phyloP scores from a whole-genome alignment of 148 eudicot genomes.

The Rhododendron griersonianum region DNA sequence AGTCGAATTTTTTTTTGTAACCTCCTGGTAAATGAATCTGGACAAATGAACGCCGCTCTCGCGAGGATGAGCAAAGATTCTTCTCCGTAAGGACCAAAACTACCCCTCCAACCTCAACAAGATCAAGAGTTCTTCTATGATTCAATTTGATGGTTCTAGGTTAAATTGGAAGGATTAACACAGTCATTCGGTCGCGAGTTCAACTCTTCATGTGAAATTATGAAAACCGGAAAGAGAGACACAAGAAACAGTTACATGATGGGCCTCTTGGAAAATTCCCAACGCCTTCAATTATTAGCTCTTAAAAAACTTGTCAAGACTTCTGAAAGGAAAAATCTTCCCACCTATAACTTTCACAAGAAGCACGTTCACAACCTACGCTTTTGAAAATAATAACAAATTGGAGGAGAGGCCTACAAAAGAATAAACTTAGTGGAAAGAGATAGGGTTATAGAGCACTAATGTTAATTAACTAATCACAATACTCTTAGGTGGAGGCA shows the following conservation, averaged over 20 bases:
- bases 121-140: not conserved
- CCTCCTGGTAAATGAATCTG: not conserved
- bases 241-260: not conserved
- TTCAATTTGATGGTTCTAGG: not conserved
- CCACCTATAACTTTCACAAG: not conserved
- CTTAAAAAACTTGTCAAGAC: not conserved
- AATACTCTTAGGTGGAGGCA: not conserved
- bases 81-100: not conserved
- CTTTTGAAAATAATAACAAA: not conserved
- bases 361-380: not conserved
- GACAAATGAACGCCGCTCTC: not conserved
- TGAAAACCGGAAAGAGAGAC: not conserved
- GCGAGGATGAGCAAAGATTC: no score
- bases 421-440: not conserved
- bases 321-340: not conserved
- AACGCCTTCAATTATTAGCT: not conserved
- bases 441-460: not conserved
- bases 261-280: not conserved
- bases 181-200: not conserved
- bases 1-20: not conserved
- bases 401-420: not conserved
- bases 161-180: not conserved
- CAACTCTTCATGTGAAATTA: not conserved
- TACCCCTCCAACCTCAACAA: not conserved
- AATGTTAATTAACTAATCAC: not conserved